Conservation (phyloP, 768 basidiomycete genomes). For the Kondoa subrosea region DNA sequence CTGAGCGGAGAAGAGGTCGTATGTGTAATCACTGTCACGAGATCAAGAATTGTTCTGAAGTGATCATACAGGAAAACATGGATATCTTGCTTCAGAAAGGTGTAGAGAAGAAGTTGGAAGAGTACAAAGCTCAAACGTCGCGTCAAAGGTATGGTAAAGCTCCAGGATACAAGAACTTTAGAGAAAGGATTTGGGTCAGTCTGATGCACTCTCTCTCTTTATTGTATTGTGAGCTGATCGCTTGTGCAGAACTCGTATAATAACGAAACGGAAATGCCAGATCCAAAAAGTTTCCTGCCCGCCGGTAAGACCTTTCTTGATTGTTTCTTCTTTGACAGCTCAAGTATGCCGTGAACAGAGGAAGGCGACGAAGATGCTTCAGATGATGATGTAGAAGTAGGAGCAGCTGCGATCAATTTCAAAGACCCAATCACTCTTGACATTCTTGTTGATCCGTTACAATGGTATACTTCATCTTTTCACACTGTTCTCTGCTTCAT, state of each 20-base stretch:
- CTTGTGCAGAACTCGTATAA: conserved; percentile 48
- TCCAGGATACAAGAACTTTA: conserved; percentile 47
- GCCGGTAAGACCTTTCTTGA: conserved; percentile 38
- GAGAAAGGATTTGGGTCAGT: conserved; percentile 49
- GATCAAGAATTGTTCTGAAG: neutral
- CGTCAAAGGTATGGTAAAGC: conserved; percentile 62
- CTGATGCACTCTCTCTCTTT: neutral
- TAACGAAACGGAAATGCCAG: conserved; percentile 49
- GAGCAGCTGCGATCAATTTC: conserved; percentile 66
- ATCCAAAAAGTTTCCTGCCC: conserved; percentile 53
- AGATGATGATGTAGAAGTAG: conserved; percentile 76
- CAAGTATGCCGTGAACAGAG: conserved; percentile 38
- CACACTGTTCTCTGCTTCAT: conserved; percentile 8
- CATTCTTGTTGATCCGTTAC: conserved; percentile 53
- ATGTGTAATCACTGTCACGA: neutral
- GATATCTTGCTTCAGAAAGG: conserved; percentile 38
- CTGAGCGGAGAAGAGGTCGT: neutral
- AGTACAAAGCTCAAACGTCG: conserved; percentile 46
- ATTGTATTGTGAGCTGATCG: neutral
- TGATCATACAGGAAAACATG: neutral
- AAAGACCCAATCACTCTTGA: conserved; percentile 65
- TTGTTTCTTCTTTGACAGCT: neutral
- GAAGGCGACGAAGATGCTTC: conserved; percentile 62
- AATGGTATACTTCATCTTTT: conserved; percentile 45
- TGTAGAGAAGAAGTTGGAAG: conserved; percentile 37